phyloP scores from a whole-genome alignment of 179 eudicot species.

The Spinacia oleracea region DNA sequence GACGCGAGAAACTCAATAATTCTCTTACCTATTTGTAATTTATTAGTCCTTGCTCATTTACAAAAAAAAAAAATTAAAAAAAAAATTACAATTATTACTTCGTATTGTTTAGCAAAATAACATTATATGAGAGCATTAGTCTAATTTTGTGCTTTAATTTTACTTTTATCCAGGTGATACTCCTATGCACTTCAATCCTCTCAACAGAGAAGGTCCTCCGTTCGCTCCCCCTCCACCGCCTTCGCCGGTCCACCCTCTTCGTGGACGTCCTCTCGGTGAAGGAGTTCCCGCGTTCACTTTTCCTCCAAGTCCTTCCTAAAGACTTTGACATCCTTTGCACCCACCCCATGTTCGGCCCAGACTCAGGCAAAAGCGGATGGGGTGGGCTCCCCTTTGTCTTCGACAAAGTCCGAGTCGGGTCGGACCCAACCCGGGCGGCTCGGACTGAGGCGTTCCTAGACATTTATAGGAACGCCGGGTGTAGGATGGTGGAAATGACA shows the following conservation, averaged over 20 bases:
- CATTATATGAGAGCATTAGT: too few relatives aligned
- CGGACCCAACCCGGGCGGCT: constrained; percentile 8
- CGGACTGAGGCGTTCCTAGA: constrained; percentile 29
- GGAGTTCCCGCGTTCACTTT: constrained; percentile 36
- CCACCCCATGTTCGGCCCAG: constrained; percentile 53
- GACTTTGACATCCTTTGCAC: constrained; percentile 47
- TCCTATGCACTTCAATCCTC: constrained; percentile 40
- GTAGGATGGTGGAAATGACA: constrained; percentile 45
- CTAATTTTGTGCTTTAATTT: too few relatives aligned
- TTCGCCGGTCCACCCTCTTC: constrained; percentile 38
- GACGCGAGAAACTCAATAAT: background rate
- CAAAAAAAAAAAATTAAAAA: too few relatives aligned
- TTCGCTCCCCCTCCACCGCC: constrained; percentile 34
- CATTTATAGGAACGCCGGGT: constrained; percentile 32
- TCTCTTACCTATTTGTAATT: too few relatives aligned
- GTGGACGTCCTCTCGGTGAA: constrained; percentile 44
- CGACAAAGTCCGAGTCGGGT: constrained; percentile 40
- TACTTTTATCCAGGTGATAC: too few relatives aligned
- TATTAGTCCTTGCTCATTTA: too few relatives aligned
- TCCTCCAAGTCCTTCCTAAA: constrained; percentile 33
- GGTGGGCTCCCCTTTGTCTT: constrained; percentile 36
- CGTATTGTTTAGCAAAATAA: too few relatives aligned
- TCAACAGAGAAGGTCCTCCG: constrained; percentile 38
- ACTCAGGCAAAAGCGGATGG: constrained; percentile 42
- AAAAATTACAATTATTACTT: too few relatives aligned